A percentile compares a stretch with the other conserved stretches of the same genome.
Evolutionary conservation across 2,329 filamentous ascomycete species (phyloP).

Genomic region (Mariannaea elegans): DNA sequence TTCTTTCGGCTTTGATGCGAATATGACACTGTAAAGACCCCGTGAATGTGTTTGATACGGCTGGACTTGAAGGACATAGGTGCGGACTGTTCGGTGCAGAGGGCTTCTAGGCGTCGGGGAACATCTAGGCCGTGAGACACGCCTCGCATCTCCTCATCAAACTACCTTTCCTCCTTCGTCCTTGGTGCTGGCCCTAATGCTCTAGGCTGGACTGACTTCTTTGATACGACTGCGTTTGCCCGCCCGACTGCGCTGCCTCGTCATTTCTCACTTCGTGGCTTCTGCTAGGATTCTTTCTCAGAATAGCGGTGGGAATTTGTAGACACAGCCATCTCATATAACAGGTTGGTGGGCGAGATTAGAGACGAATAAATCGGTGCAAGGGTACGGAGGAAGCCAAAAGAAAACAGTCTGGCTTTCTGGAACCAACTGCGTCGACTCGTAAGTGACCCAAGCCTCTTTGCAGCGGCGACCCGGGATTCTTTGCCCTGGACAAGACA

Average conservation of each 20-base stretch:
- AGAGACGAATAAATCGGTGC: constrained; percentile 36
- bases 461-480: constrained; percentile 25
- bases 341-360: constrained; percentile 25
- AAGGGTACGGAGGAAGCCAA: constrained; percentile 23
- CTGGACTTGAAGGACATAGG: constrained; percentile 31
- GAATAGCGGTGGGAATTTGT: constrained; percentile 39
- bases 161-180: constrained; percentile 24
- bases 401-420: constrained; percentile 34
- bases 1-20: constrained; percentile 32
- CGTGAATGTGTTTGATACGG: constrained; percentile 38
- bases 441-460: constrained; percentile 25
- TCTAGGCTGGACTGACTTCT: constrained; percentile 23
- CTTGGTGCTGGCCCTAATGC: constrained; percentile 24
- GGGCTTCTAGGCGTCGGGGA: constrained; percentile 25
- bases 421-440: constrained; percentile 27
- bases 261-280: constrained; percentile 43
- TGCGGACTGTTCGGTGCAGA: constrained; percentile 16
- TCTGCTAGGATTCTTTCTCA: constrained; percentile 30
- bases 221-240: constrained; percentile 15
- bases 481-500: constrained; percentile 33
- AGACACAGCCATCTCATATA: constrained; percentile 29
- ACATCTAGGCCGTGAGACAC: constrained; percentile 35
- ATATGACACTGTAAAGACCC: constrained; percentile 30
- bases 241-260: constrained; percentile 22
- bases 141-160: constrained; percentile 30